Conservation (phyloP, 2,329 filamentous ascomycete species). For the Epichloe uncinata region DNA sequence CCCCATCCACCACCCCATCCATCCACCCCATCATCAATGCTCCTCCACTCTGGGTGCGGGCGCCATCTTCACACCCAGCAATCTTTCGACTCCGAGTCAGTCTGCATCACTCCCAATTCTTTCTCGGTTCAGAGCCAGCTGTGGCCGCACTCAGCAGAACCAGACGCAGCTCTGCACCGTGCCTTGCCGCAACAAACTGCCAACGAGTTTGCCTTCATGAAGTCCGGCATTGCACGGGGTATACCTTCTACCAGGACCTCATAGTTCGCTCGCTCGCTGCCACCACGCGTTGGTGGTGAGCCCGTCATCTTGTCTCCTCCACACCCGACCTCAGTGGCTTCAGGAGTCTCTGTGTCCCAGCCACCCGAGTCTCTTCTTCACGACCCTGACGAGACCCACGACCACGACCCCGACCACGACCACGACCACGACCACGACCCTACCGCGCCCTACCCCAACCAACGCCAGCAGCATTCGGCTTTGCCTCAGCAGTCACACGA, state of each 20-base stretch:
- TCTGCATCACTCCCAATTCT: not conserved
- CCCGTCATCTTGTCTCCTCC: constrained; percentile 33
- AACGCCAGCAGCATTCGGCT: constrained; percentile 25
- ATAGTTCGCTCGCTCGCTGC: constrained; percentile 10
- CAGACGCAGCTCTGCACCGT: not conserved
- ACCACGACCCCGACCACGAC: constrained; percentile 14
- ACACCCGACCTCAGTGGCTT: constrained; percentile 21
- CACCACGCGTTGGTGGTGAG: constrained; percentile 26
- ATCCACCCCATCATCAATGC: not conserved
- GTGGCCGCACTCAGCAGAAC: not conserved
- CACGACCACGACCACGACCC: constrained; percentile 30
- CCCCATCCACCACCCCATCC: too few species aligned
- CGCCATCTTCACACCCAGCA: constrained; percentile 2
- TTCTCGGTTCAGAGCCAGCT: not conserved
- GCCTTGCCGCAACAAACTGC: not conserved
- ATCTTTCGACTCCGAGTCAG: not conserved
- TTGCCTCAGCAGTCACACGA: constrained; percentile 5
- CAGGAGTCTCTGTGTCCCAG: constrained; percentile 32
- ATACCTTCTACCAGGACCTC: not conserved
- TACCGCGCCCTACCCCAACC: constrained; percentile 24
- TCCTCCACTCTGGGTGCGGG: not conserved
- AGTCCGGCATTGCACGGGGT: not conserved
- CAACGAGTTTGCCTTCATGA: not conserved
- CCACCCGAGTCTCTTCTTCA: constrained; percentile 27
- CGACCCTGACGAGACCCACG: constrained; percentile 44